Conservation (phyloP, 2,329 filamentous ascomycete genomes). For the Thyridium curvatum region DNA sequence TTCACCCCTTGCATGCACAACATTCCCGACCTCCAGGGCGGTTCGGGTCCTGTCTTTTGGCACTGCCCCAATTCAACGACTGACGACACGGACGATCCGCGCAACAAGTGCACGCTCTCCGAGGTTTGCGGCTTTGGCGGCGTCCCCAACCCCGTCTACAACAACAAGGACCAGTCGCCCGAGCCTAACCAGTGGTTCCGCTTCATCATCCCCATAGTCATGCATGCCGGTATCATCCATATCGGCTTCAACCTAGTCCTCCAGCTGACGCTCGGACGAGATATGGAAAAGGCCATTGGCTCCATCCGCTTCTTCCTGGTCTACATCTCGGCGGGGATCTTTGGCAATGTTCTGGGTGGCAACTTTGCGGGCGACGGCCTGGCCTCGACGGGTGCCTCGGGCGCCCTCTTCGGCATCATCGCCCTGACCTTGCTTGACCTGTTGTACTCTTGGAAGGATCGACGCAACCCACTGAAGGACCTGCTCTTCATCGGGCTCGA, state of each 20-base stretch:
- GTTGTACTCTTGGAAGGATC: constrained; percentile 85
- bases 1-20: constrained; percentile 95
- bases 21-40: constrained; percentile 56
- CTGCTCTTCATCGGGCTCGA: constrained; percentile 83
- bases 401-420: constrained; percentile 84
- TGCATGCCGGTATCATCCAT: constrained; percentile 90
- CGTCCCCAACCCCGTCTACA: constrained; percentile 61
- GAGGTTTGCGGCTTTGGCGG: constrained; percentile 80
- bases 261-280: constrained; percentile 81
- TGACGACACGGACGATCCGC: constrained; percentile 36
- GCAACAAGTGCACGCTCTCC: constrained; percentile 64
- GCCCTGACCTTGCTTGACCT: constrained; percentile 84
- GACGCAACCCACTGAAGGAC: constrained; percentile 70
- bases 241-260: constrained; percentile 94
- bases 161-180: constrained; percentile 42
- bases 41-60: constrained; percentile 47
- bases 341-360: constrained; percentile 89
- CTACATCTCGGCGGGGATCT: constrained; percentile 87
- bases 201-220: constrained; percentile 92
- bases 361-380: constrained; percentile 83
- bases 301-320: constrained; percentile 82
- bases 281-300: constrained; percentile 90
- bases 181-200: constrained; percentile 93
- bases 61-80: constrained; percentile 77
- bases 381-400: constrained; percentile 83